Evolutionary conservation across 306 rosid species (phyloP).

Genomic region (Purshia tridentata): DNA sequence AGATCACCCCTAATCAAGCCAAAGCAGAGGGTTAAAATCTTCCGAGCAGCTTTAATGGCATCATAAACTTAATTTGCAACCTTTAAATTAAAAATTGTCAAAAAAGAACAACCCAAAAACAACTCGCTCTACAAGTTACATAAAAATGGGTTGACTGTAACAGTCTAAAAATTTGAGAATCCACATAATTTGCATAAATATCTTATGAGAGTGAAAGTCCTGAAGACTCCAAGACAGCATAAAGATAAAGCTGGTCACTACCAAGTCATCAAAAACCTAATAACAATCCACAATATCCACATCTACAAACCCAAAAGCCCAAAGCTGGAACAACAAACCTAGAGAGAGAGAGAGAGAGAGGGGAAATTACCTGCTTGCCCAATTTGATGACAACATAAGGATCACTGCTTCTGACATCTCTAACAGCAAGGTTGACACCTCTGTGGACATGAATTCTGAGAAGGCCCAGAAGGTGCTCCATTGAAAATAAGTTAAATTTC

Average conservation of each 20-base stretch:
- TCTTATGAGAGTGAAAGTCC: background rate
- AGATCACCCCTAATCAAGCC: background rate
- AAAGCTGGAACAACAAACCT: background rate
- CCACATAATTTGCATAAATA: background rate
- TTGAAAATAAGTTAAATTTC: background rate
- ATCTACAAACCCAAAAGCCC: background rate
- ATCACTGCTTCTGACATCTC: conserved; percentile 68
- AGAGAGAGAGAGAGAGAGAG: background rate
- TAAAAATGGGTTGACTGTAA: background rate
- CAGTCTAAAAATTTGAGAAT: background rate
- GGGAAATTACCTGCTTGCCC: conserved; percentile 60
- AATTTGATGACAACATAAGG: conserved; percentile 68
- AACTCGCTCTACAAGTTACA: background rate
- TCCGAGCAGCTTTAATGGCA: too few relatives aligned
- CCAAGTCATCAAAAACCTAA: conserved; percentile 2
- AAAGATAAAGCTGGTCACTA: background rate
- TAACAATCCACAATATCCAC: conserved; percentile 2
- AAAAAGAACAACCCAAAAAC: too few relatives aligned
- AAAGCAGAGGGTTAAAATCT: background rate
- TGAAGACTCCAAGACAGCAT: too few relatives aligned
- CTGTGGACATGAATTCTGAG: conserved; percentile 55
- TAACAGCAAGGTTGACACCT: conserved; percentile 69
- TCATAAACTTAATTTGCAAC: too few relatives aligned
- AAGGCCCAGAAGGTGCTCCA: conserved; percentile 54
- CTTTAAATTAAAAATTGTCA: too few relatives aligned